phyloP scores from a whole-genome alignment of 108 stramenopile genomes.

The Nannochloropsis gaditana region DNA sequence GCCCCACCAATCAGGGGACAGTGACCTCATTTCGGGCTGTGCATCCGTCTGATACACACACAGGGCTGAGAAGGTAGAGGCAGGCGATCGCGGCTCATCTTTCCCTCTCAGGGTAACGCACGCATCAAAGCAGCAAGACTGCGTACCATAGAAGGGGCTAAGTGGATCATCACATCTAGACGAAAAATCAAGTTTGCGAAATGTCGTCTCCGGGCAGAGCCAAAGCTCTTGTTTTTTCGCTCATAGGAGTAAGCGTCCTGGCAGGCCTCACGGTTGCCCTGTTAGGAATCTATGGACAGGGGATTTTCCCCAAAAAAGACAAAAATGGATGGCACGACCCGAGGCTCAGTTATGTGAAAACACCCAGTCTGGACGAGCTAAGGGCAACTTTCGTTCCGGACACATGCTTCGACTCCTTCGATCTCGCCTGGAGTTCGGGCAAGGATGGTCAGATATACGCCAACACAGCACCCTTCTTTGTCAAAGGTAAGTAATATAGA shows the following conservation, averaged over 20 bases:
- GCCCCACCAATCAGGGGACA: too few species aligned
- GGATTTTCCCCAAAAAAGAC: constrained; percentile 11
- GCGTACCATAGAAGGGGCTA: too few species aligned
- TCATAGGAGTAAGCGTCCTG: constrained; percentile 4
- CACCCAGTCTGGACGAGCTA: constrained; percentile 16
- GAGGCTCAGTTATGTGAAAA: constrained; percentile 8
- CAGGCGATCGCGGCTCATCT: too few species aligned
- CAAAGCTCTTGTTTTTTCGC: neutral
- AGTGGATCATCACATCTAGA: too few species aligned
- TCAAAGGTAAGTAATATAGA: neutral
- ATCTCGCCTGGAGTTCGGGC: neutral
- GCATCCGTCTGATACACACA: too few species aligned
- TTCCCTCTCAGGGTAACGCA: too few species aligned
- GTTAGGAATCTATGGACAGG: neutral
- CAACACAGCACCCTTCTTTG: constrained; percentile 6
- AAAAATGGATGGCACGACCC: neutral
- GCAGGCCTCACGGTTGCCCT: neutral
- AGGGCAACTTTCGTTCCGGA: neutral
- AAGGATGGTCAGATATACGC: constrained; percentile 9
- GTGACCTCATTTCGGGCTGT: too few species aligned
- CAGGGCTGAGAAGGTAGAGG: too few species aligned
- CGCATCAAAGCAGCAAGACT: too few species aligned
- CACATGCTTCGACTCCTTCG: constrained; percentile 1
- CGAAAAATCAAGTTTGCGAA: too few species aligned
- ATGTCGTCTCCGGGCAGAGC: neutral